Evolutionary conservation across 2,329 filamentous ascomycete species (phyloP).

Genomic region (Sordariomycetes sp.): DNA sequence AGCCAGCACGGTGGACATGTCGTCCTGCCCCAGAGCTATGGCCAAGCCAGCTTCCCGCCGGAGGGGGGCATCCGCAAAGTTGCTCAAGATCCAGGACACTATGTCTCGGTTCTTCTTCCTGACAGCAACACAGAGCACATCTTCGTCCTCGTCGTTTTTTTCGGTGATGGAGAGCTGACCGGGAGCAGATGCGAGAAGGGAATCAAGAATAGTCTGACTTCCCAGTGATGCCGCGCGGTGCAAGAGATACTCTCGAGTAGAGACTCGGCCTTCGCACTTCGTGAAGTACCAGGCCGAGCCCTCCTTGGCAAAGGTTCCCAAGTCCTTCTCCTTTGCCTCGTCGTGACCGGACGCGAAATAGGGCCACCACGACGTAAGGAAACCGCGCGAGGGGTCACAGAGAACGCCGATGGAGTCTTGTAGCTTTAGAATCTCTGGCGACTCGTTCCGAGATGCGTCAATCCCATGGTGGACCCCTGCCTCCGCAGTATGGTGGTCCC

Average conservation of each 20-base stretch:
- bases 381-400: neutral
- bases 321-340: neutral
- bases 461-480: neutral
- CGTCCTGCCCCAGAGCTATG: neutral
- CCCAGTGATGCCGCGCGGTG: neutral
- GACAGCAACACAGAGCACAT: neutral
- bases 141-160: neutral
- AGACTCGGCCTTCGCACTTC: neutral
- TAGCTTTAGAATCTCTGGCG: neutral
- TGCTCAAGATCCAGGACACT: neutral
- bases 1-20: neutral
- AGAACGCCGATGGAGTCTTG: neutral
- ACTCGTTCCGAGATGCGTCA: neutral
- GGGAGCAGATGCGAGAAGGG: neutral
- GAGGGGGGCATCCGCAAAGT: neutral
- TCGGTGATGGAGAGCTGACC: neutral
- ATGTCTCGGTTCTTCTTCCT: neutral
- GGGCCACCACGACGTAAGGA: neutral
- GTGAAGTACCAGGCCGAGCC: neutral
- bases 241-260: neutral
- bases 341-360: neutral
- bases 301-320: neutral
- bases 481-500: neutral
- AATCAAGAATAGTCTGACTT: neutral
- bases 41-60: neutral